Evolutionary conservation across 2,329 filamentous ascomycete species (phyloP).

Genomic region (Trichoderma aggressivum): DNA sequence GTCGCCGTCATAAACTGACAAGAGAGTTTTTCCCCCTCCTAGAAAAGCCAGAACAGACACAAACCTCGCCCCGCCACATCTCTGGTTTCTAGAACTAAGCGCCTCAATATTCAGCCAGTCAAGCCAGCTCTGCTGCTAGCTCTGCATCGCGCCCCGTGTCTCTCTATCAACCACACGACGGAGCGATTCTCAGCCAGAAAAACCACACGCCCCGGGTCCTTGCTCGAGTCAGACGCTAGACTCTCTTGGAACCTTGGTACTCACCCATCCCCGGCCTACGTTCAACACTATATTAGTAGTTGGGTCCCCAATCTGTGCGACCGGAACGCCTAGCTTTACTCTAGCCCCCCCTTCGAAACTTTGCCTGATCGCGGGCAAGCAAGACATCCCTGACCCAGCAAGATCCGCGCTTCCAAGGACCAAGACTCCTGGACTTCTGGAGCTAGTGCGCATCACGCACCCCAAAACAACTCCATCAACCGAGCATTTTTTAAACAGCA

Average conservation of each 20-base stretch:
- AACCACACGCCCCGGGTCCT: slow-evolving; percentile 21
- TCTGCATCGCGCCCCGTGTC: slow-evolving; percentile 12
- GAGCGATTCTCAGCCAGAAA: not conserved
- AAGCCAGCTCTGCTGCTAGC: not conserved
- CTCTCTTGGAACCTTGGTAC: slow-evolving; percentile 36
- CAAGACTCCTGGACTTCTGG: slow-evolving; percentile 18
- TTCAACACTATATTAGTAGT: slow-evolving; percentile 39
- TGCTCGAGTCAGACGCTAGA: slow-evolving; percentile 31
- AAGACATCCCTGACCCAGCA: slow-evolving; percentile 23
- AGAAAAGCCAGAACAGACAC: not conserved
- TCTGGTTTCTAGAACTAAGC: slow-evolving; percentile 15
- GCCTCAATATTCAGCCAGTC: slow-evolving; percentile 11
- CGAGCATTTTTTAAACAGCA: slow-evolving; percentile 13
- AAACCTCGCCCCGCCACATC: not conserved
- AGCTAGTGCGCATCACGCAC: slow-evolving; percentile 18
- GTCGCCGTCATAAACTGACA: slow-evolving; percentile 18
- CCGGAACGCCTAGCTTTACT: slow-evolving; percentile 18
- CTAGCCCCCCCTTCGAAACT: slow-evolving; percentile 26
- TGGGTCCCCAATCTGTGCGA: slow-evolving; percentile 32
- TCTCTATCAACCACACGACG: not conserved
- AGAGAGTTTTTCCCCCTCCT: not conserved
- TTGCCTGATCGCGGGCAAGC: slow-evolving; percentile 25
- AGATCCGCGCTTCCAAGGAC: slow-evolving; percentile 24
- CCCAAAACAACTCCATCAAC: slow-evolving; percentile 11
- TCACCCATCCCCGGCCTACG: slow-evolving; percentile 32